Percentiles rank a stretch among this genome's conserved stretches.
These are phyloP conservation scores for Fusarium sp. DNA, from an alignment of 2,329 filamentous ascomycete species.

Conservation along the genomic window DNA sequence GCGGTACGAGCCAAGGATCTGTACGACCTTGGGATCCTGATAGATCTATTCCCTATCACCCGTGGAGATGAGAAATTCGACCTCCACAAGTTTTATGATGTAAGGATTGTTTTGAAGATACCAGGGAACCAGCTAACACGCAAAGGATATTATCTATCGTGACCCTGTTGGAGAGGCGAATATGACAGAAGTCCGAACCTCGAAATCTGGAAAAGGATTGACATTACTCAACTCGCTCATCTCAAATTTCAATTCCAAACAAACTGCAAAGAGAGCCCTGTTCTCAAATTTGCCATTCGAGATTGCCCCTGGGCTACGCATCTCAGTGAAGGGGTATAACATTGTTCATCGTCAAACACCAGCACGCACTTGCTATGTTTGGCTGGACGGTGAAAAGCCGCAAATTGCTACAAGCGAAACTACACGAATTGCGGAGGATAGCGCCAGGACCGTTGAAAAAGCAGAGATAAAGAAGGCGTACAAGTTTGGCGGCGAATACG, in stretches of 20 bases:
- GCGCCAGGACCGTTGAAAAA: constrained; percentile 79
- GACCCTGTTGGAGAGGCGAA: constrained; percentile 76
- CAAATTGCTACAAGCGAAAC: constrained; percentile 83
- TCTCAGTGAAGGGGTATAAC: constrained; percentile 94
- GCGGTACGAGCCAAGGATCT: constrained; percentile 92
- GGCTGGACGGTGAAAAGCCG: constrained; percentile 84
- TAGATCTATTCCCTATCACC: constrained; percentile 93
- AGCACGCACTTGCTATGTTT: constrained; percentile 86
- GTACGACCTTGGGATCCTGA: constrained; percentile 90
- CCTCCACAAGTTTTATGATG: constrained; percentile 88
- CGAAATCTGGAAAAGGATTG: constrained; percentile 78
- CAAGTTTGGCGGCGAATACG: constrained; percentile 92
- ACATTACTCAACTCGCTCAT: constrained; percentile 82
- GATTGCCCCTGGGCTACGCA: constrained; percentile 82
- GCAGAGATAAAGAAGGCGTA: constrained; percentile 89
- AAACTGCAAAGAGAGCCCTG: constrained; percentile 83
- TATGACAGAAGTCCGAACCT: constrained; percentile 64
- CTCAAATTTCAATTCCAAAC: constrained; percentile 90
- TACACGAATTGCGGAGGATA: constrained; percentile 80
- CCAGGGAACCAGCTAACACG: neutral
- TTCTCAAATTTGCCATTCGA: constrained; percentile 91
- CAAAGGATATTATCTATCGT: constrained; percentile 88
- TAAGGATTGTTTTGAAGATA: constrained; percentile 52
- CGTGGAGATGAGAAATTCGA: constrained; percentile 78
- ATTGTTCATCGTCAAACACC: constrained; percentile 86